Conservation (phyloP, 768 basidiomycete genomes). For the Coprinellus micaceus region DNA sequence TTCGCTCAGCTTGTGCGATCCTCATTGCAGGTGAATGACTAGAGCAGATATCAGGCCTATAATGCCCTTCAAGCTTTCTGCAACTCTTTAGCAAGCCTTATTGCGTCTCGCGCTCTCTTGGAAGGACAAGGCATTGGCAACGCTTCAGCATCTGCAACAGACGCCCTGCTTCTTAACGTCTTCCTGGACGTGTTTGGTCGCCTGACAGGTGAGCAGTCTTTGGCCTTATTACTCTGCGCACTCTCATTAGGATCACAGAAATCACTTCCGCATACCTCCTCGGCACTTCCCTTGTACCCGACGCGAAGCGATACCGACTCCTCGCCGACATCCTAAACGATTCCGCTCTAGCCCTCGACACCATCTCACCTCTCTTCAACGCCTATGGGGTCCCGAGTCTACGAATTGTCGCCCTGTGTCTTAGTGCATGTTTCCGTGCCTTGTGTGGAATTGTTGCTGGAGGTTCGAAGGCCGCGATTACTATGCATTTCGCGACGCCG, state of each 20-base stretch:
- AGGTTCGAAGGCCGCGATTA: conserved; percentile 68
- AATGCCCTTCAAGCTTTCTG: conserved; percentile 70
- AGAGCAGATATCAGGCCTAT: conserved; percentile 57
- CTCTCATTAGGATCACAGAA: conserved; percentile 34
- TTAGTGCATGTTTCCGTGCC: conserved; percentile 55
- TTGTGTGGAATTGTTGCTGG: conserved; percentile 63
- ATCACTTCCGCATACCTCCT: conserved; percentile 59
- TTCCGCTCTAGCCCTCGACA: conserved; percentile 54
- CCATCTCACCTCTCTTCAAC: conserved; percentile 53
- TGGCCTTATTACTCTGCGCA: not conserved
- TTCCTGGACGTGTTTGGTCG: conserved; percentile 63
- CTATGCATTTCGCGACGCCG: conserved; percentile 61
- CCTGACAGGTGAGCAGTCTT: conserved; percentile 48
- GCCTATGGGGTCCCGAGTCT: conserved; percentile 37
- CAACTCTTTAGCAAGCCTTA: conserved; percentile 57
- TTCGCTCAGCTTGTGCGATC: conserved; percentile 23
- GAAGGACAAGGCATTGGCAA: conserved; percentile 76
- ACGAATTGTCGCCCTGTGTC: conserved; percentile 48
- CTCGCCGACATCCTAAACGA: conserved; percentile 69
- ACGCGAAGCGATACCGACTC: conserved; percentile 67
- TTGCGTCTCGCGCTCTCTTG: conserved; percentile 64
- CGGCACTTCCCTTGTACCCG: conserved; percentile 62
- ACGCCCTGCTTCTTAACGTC: conserved; percentile 62
- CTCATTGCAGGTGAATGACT: conserved; percentile 8
- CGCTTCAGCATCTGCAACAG: conserved; percentile 59